Evolutionary conservation across 805 yeast genomes (phyloP).

Genomic region (Pichia nakasei): DNA sequence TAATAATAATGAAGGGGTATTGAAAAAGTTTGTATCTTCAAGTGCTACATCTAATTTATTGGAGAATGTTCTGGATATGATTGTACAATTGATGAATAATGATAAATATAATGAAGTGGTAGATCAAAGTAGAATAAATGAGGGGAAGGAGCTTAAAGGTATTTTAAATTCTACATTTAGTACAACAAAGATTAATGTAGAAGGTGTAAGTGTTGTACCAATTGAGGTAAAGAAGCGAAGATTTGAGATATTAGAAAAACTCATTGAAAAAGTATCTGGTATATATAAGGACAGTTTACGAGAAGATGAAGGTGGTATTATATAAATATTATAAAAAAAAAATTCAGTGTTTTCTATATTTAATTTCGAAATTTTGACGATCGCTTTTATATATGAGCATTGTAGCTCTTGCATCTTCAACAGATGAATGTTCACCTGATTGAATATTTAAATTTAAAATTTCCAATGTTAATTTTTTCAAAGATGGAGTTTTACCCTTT

Average conservation of each 20-base stretch:
- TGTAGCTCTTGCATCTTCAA: slow-evolving; percentile 84
- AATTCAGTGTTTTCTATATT: not conserved
- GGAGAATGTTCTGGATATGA: slow-evolving; percentile 17
- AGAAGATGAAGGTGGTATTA: not conserved
- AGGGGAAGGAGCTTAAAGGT: not conserved
- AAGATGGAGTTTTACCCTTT: slow-evolving; percentile 62
- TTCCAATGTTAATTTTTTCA: slow-evolving; percentile 55
- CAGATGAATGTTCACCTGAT: slow-evolving; percentile 70
- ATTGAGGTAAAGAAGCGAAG: not conserved
- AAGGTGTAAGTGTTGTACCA: not conserved
- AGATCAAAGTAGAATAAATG: not conserved
- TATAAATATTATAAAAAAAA: not conserved
- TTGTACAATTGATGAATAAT: slow-evolving; percentile 21
- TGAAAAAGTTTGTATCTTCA: slow-evolving; percentile 18
- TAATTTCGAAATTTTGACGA: slow-evolving; percentile 40
- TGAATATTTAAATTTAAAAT: slow-evolving; percentile 58
- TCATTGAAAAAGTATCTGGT: not conserved
- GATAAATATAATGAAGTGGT: slow-evolving; percentile 7
- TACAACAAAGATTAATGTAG: not conserved
- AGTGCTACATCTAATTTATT: slow-evolving; percentile 18
- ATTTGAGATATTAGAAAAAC: not conserved
- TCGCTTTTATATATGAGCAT: slow-evolving; percentile 67
- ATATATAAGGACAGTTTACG: slow-evolving; percentile 1
- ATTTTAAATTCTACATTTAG: slow-evolving; percentile 2
- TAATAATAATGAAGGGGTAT: slow-evolving; percentile 11